Base-by-base conservation (phyloP, 169 alveolate species). In the Toxoplasma gondii region DNA sequence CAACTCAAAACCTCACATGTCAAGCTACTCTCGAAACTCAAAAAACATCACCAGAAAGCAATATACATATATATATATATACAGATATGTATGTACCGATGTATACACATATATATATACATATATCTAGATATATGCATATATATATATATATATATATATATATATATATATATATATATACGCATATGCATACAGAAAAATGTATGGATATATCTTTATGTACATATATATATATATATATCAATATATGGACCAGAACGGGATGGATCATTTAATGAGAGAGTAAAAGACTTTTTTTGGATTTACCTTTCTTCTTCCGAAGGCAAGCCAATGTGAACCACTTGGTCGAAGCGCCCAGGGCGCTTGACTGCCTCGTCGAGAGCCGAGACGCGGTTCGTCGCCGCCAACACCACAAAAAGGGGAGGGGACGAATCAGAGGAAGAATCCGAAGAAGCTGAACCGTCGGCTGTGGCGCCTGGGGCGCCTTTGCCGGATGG, bases 301-400 rank as follows among this genome's bases (percentile, higher is more conserved):
- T 49, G 74, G 7, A 1, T 27, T 31, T 64, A 64, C 74, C 74
- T 16, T 64, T 64, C 74, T 4, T 7, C 74, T 16, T 22, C 34
- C 29, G 74, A 64, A 19, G 74, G 74, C 74, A 64, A 31, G 29
- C 41, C 44, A 64, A 99, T 97, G 88, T 94, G 96, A 36, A 97
- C 96, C 38, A 98, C 97, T 93, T 99, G 94, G 96, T 99, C 99
- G 92, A 99, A 98, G 90, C 99, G 96, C 9, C 99, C 99, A 10
- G 99, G 99, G 82, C 99, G 93, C 29, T 98, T 96, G 67, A 98
- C 96, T 27, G 99, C 99, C 78, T 98, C 98, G 96, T 99, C 99
- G 67, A 98, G 97, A n/a, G 97, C 96, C 92, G 98, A 99, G 64
- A 98, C 97, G 93, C 99, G 97, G 96, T 98, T 99, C 0, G 99